Base-by-base conservation (phyloP, 805 yeast species). In the Pichia californica region DNA sequence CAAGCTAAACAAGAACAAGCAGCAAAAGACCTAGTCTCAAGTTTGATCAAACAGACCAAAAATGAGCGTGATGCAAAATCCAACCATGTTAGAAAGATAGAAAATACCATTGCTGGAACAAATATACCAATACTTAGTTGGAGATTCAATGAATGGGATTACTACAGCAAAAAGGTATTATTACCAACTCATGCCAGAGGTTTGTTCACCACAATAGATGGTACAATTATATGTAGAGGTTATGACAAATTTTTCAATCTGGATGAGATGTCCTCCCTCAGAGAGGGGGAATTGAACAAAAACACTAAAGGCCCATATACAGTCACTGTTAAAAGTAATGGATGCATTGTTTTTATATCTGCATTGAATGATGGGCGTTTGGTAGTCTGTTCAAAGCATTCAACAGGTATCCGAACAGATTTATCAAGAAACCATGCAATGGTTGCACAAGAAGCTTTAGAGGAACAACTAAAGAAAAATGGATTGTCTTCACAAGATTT, bases 131-230 rank as follows among this genome's bases (percentile, higher is more conserved):
- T 63, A 7, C 39, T 48, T 19, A 60, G 71, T 40, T 91, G 98
- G 98, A 85, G 81, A 61, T 88, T 88, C 64, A 78, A 81, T 46
- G 99, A 91, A 52, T 89, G 88, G 85, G 96, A 86, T 54, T 91
- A 86, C 56, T 77, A 78, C 15, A 74, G 71, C 42, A 65, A 68
- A 9, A 72, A 72, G 38, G 65, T 77, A 5, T 46, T 45, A 1
- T 65, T 91, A 8, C 96, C 96, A 0, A 70, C 78, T 5, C 65
- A 78, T 40, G 95, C 97, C 0, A 71, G 99, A 43, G 99, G 99
- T 0, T 60, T 91, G 14, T 91, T 91, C 61, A 83, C 77, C 0
- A 51, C 53, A 1, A 53, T 48, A 1, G 49, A 57, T n/a, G 52
- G 47, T 10, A 16, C 23, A n/a, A 83, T 93, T 19, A 79, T 78